Conservation (phyloP, 75 land plant genomes). For the Gnetum montanum region DNA sequence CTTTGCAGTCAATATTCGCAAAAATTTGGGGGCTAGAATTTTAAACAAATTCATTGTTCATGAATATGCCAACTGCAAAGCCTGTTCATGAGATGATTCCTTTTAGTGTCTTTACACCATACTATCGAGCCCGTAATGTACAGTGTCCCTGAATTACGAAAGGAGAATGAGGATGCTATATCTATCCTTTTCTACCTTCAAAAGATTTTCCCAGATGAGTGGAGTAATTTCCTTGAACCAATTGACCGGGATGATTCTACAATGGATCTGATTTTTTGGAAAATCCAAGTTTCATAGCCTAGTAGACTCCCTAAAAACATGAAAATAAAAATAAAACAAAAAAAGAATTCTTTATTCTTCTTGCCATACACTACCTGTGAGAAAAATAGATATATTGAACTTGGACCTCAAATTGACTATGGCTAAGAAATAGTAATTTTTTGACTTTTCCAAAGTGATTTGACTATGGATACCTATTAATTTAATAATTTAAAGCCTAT, state of each 20-base stretch:
- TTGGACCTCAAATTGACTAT: too few species aligned
- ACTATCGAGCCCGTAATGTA: conserved; percentile 90
- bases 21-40: conserved; percentile 86
- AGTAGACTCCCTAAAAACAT: too few species aligned
- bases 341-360: too few species aligned
- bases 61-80: conserved; percentile 73
- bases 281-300: too few species aligned
- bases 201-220: conserved; percentile 94
- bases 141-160: conserved; percentile 47
- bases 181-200: conserved; percentile 87
- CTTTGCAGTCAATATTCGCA: conserved; percentile 72
- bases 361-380: too few species aligned
- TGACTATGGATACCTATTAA: too few species aligned
- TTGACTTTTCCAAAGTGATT: too few species aligned
- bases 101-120: conserved; percentile 97
- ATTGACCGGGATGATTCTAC: conserved; percentile 35
- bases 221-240: conserved; percentile 86
- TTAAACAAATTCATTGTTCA: conserved; percentile 88
- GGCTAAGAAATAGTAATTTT: too few species aligned
- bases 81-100: conserved; percentile 76
- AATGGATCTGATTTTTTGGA: too few species aligned
- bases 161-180: conserved; percentile 90
- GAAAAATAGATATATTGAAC: too few species aligned
- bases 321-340: too few species aligned
- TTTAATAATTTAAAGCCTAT: too few species aligned